Evolutionary conservation across 2,329 filamentous ascomycete genomes (phyloP).

Genomic region (Daldinia sp.): DNA sequence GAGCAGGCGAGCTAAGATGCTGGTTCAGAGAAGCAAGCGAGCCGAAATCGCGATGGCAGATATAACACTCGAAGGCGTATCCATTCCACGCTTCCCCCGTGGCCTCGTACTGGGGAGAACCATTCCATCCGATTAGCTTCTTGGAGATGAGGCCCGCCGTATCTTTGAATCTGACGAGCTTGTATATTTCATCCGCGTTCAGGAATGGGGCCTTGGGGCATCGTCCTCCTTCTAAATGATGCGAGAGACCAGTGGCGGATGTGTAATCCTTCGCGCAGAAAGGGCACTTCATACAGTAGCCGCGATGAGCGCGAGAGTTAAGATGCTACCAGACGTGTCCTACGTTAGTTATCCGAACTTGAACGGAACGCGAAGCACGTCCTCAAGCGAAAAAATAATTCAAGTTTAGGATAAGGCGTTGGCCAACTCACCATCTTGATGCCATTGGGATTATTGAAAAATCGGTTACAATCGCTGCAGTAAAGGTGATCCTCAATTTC

Average conservation of each 20-base stretch:
- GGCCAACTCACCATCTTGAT: constrained; percentile 50
- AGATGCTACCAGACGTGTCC: constrained; percentile 60
- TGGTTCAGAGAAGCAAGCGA: neutral
- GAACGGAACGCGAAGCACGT: neutral
- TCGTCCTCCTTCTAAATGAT: constrained; percentile 68
- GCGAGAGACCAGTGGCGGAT: constrained; percentile 65
- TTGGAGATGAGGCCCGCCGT: neutral
- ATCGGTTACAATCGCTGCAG: constrained; percentile 52
- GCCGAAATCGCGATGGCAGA: neutral
- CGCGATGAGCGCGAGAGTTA: constrained; percentile 64
- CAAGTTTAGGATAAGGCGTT: neutral
- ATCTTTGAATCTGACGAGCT: neutral
- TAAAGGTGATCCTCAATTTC: constrained; percentile 50
- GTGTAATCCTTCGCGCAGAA: constrained; percentile 63
- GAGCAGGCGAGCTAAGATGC: neutral
- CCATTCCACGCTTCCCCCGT: neutral
- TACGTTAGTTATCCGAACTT: neutral
- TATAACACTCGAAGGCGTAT: neutral
- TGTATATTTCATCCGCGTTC: constrained; percentile 60
- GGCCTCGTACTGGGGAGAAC: neutral
- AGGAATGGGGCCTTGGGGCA: constrained; percentile 60
- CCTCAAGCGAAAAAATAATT: neutral
- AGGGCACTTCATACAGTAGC: constrained; percentile 61
- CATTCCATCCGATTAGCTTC: neutral
- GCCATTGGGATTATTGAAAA: constrained; percentile 51